Percentiles rank a stretch among this genome's conserved stretches.
These are phyloP conservation scores for Cucurbita ficifolia DNA, from an alignment of 306 rosid genomes.

Conservation along the genomic window DNA sequence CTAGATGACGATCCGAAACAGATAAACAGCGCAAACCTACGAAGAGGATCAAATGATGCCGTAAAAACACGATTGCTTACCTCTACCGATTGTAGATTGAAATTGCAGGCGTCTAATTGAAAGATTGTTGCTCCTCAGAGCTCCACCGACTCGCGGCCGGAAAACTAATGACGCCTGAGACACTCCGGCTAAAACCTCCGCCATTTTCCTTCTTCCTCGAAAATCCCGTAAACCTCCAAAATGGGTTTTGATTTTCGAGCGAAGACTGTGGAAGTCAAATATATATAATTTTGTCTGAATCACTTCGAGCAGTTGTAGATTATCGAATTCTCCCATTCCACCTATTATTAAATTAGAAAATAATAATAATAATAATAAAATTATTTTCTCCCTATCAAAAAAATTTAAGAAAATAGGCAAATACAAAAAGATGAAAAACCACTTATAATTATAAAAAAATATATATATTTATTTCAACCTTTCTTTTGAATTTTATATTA, in stretches of 20 bases:
- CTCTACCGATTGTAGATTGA: background rate
- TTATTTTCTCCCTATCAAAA: no score
- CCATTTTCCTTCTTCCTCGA: background rate
- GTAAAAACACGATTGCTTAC: background rate
- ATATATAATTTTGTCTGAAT: no score
- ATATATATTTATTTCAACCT: no score
- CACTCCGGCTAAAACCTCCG: background rate
- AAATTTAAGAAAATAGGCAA: no score
- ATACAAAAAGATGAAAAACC: no score
- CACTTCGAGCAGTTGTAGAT: no score
- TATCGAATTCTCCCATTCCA: no score
- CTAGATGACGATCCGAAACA: background rate
- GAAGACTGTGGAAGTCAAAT: background rate
- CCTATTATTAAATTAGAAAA: no score
- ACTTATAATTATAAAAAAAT: no score
- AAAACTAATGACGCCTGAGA: constrained; percentile 10
- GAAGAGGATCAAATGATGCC: background rate
- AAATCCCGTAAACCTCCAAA: background rate
- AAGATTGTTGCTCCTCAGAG: background rate
- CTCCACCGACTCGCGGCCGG: background rate
- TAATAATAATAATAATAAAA: no score
- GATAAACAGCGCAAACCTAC: background rate
- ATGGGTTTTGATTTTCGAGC: background rate
- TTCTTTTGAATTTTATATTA: no score
- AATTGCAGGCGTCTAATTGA: background rate